Base-by-base conservation (phyloP, 164 flowering plant species). In the Vitis rupestris region DNA sequence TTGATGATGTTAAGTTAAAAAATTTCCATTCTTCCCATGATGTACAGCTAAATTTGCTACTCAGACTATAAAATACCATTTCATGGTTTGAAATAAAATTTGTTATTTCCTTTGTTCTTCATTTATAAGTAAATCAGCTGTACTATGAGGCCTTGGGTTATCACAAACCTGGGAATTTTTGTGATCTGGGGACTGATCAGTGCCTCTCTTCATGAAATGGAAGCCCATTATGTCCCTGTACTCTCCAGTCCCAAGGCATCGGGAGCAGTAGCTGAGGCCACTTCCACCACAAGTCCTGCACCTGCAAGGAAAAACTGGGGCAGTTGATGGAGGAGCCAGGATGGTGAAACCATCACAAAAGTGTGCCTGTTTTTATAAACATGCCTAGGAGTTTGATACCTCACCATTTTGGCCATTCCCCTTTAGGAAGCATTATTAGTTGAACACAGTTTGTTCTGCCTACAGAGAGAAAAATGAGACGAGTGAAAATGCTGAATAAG, bases 391-490 rank as follows among this genome's bases (percentile, higher is more conserved):
- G 48, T 16, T 13, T 16, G 61, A 65, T 67, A 69, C 63, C 79
- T 81, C 75, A 93, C 98, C 98, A 93, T 90, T 87, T 86, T 37
- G 97, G 98, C 98, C 98, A 93, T 74, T 87, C 91, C 29, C 97
- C 97, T 75, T 79, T 86, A 0, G 98, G 98, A 72, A 93, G 96
- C 92, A 91, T 82, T 59, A 67, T 68, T n/a, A 79, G 64, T 61
- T 91, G 74, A 53, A 74, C 70, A 68, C 54, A 72, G 72, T 93
- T 93, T 17, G 94, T 90, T 77, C 98, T 82, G 37, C 97, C 98
- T 90, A 59, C 6, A 15, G 76, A 15, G 76, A 70, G 8, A 10
- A 37, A 55, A 19, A 17, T 14, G 14, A 37, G 44, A 37, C 7
- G 0, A 37, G 44, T 37, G 44, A 37, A 37, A 37, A 37, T 37